phyloP scores from a whole-genome alignment of 2,329 filamentous ascomycete species.

The Alternaria consortialis region DNA sequence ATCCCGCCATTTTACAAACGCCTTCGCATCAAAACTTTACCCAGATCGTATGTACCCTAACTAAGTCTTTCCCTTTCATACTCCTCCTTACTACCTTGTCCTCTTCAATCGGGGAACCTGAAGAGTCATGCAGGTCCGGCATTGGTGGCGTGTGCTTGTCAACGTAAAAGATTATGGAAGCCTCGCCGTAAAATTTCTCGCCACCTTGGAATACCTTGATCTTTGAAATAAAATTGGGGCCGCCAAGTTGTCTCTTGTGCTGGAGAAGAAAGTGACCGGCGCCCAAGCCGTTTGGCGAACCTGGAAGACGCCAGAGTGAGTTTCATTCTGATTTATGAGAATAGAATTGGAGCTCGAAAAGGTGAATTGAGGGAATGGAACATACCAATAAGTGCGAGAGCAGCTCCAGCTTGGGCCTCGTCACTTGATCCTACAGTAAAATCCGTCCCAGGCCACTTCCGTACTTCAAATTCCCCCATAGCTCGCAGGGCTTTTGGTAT shows the following conservation, averaged over 20 bases:
- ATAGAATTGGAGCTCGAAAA: not conserved
- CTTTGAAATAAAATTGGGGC: constrained; percentile 19
- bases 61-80: not conserved
- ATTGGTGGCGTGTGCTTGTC: not conserved
- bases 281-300: constrained; percentile 20
- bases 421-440: not conserved
- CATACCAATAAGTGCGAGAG: constrained; percentile 6
- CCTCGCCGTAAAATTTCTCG: not conserved
- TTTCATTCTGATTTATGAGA: not conserved
- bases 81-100: not conserved
- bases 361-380: not conserved
- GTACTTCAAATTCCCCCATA: not conserved
- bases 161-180: constrained; percentile 20
- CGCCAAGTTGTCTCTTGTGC: constrained; percentile 21
- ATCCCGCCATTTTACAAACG: not conserved
- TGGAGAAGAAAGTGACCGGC: constrained; percentile 24
- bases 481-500: constrained; percentile 3
- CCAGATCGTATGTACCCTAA: not conserved
- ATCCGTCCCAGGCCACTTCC: constrained; percentile 10
- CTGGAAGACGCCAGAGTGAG: not conserved
- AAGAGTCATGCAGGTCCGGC: not conserved
- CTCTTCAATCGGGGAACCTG: not conserved
- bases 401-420: not conserved
- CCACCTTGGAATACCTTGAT: constrained; percentile 7
- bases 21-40: not conserved